These are phyloP conservation scores for Trichoderma hamatum DNA, from an alignment of 2,329 filamentous ascomycete genomes.

Conservation along the genomic window DNA sequence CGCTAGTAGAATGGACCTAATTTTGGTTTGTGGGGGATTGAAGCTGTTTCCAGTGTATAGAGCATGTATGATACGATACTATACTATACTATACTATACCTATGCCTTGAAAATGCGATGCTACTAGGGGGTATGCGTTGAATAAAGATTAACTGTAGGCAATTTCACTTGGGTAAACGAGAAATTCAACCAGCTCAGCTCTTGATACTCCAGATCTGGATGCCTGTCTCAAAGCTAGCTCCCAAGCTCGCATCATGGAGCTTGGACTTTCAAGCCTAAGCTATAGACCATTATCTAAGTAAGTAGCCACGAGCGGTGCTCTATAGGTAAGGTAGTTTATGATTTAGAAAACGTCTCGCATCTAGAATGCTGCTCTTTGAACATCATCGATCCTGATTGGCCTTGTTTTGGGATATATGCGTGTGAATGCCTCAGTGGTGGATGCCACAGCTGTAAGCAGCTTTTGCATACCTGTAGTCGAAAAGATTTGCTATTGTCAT, in stretches of 20 bases:
- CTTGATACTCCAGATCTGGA: neutral
- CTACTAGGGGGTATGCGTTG: neutral
- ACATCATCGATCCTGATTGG: neutral
- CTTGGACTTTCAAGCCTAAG: neutral
- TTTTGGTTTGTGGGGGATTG: neutral
- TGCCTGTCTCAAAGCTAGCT: neutral
- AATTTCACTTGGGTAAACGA: no score
- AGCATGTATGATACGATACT: neutral
- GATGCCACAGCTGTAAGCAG: neutral
- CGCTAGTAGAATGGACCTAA: neutral
- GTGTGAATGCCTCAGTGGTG: neutral
- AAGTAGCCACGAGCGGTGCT: no score
- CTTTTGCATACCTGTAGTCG: neutral
- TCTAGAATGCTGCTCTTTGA: neutral
- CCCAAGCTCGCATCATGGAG: neutral
- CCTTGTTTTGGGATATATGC: neutral
- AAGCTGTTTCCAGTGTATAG: neutral
- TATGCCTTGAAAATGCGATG: neutral
- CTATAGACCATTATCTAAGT: no score
- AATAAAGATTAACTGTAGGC: no score
- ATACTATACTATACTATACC: no score
- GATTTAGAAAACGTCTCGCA: rapidly evolving
- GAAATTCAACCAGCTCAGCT: neutral
- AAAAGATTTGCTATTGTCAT: no score
- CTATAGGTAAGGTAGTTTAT: neutral